Conservation (phyloP, 176 grass and related monocot genomes). For the Cymbopogon citratus region DNA sequence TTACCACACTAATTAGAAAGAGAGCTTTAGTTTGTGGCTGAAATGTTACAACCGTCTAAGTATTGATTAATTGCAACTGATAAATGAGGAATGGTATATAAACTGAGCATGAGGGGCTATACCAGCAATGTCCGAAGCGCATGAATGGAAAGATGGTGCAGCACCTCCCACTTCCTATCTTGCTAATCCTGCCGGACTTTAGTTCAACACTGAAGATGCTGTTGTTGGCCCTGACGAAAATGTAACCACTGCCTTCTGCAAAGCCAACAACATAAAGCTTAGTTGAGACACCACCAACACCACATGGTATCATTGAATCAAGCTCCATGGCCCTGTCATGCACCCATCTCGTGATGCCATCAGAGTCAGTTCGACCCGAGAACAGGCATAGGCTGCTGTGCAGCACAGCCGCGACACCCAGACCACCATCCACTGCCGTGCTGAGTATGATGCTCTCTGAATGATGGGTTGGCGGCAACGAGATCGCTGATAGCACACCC, state of each 20-base stretch:
- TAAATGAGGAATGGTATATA: not conserved
- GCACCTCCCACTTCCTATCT: not conserved
- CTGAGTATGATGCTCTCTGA: not conserved
- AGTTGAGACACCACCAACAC: not conserved
- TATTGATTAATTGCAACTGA: not conserved
- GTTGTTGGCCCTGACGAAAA: not conserved
- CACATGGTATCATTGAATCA: no score
- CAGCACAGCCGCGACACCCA: not conserved
- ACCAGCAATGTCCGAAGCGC: not conserved
- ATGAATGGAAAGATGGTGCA: not conserved
- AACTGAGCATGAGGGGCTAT: not conserved
- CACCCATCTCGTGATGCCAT: not conserved
- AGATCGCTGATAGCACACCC: not conserved
- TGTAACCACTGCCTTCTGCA: not conserved
- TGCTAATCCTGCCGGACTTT: not conserved
- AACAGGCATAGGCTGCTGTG: not conserved
- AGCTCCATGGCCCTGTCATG: not conserved
- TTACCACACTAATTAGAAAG: no score
- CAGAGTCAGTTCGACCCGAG: no score
- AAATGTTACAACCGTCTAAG: no score
- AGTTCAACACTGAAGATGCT: no score
- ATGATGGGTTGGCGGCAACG: no score
- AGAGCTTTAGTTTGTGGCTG: no score
- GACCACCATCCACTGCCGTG: not conserved
- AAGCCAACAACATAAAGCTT: not conserved